These are phyloP conservation scores for Macrotyloma uniflorum DNA, from an alignment of 306 rosid genomes.

Conservation along the genomic window DNA sequence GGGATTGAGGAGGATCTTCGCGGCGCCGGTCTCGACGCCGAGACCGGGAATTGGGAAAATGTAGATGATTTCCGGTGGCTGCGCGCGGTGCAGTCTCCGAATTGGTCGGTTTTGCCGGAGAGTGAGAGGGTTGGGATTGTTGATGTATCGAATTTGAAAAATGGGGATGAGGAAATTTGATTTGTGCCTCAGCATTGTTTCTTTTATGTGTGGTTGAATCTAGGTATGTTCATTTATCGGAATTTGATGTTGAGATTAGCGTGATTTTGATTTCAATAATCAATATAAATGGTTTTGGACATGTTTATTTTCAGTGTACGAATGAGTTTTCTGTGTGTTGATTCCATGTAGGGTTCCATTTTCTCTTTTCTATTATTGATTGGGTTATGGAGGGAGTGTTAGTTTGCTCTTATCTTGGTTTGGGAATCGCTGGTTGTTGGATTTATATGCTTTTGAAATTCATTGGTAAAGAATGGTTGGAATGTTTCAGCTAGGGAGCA, in stretches of 20 bases:
- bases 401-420: background rate
- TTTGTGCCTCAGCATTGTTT: slow-evolving; percentile 19
- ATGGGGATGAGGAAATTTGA: slow-evolving; percentile 41
- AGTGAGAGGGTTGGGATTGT: slow-evolving; percentile 60
- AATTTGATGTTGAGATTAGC: slow-evolving; percentile 6
- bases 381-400: background rate
- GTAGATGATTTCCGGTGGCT: slow-evolving; percentile 93
- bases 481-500: background rate
- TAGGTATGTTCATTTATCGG: slow-evolving; percentile 19
- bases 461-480: background rate
- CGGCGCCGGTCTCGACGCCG: slow-evolving; percentile 56
- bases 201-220: background rate
- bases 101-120: slow-evolving; percentile 80
- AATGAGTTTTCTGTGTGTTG: background rate
- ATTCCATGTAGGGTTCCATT: background rate
- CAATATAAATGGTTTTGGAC: slow-evolving; percentile 5
- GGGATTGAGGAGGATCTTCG: slow-evolving; percentile 75
- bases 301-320: background rate
- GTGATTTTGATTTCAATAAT: background rate
- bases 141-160: slow-evolving; percentile 39
- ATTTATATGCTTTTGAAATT: background rate
- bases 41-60: slow-evolving; percentile 82
- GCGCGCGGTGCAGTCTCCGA: slow-evolving; percentile 76
- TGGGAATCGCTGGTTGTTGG: background rate
- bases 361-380: background rate